phyloP scores from a whole-genome alignment of 2,329 filamentous ascomycete species.

The Claviceps sp. region DNA sequence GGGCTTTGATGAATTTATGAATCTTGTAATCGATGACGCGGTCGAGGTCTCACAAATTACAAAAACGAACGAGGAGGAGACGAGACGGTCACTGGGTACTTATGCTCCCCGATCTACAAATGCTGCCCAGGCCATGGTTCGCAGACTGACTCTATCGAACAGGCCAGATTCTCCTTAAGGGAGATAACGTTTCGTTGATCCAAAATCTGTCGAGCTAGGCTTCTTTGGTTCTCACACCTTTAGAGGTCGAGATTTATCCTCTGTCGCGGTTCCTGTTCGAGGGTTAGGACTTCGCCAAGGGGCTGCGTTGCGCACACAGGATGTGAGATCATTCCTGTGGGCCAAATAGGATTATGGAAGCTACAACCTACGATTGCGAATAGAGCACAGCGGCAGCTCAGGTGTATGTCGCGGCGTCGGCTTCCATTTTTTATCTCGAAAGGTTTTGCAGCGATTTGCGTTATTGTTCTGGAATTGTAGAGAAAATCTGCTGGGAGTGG shows the following conservation, averaged over 20 bases:
- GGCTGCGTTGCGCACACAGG: too few species aligned
- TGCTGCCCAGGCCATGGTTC: neutral
- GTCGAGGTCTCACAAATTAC: constrained; percentile 79
- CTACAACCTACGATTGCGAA: too few species aligned
- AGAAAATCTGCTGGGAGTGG: neutral
- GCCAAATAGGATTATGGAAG: too few species aligned
- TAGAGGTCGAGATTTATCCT: too few species aligned
- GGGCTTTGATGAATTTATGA: constrained; percentile 99
- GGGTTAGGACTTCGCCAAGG: too few species aligned
- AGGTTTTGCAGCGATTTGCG: too few species aligned
- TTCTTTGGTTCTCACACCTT: neutral
- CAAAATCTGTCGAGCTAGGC: constrained; percentile 29
- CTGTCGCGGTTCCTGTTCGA: too few species aligned
- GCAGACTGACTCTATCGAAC: constrained; percentile 13
- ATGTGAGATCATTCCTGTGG: too few species aligned
- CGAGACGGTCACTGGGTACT: constrained; percentile 65
- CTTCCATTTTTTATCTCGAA: too few species aligned
- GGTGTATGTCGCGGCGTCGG: too few species aligned
- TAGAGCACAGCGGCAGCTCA: too few species aligned
- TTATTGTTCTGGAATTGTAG: too few species aligned
- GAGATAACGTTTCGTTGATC: constrained; percentile 77
- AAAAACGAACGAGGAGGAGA: constrained; percentile 65
- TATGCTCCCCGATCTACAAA: neutral
- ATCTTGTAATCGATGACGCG: constrained; percentile 89
- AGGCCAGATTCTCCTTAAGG: constrained; percentile 80